Base-by-base conservation (phyloP, 768 basidiomycete species). In the Leccinum variicolor region DNA sequence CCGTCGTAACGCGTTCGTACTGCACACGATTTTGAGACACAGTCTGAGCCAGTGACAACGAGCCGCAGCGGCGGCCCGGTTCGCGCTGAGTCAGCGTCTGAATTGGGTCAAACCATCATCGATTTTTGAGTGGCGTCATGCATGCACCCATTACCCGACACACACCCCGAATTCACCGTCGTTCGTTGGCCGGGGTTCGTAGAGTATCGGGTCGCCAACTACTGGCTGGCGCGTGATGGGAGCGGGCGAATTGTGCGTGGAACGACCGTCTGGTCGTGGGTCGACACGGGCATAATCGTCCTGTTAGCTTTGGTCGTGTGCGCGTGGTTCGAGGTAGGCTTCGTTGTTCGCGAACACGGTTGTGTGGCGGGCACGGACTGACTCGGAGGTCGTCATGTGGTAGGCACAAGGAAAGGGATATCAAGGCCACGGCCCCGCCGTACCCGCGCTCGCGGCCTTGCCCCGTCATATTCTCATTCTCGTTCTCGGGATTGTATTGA, bases 181-280 rank as follows among this genome's bases (percentile, higher is more conserved):
- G 39, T 41, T 19, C 39, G 0, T 10, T 41, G 39, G 39, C 10
- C n/a, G 9, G n/a, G 39, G 4, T 41, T 41, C 66, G 9, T n/a
- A 39, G 39, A 39, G 9, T 39, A 85, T 58, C 77, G 82, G 52
- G 75, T 89, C 25, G 81, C 84, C 57, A 80, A 84, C 56, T 77
- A 76, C 77, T 78, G 70, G 14, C 59, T 81, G 28, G 73, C 74
- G 39, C 77, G 76, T 28, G 72, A 79, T 64, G 79, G 78, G 1
- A 76, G 68, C 53, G 67, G 74, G 14, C 68, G 57, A 43, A 58
- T 76, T 31, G 57, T 77, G 19, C 59, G 59, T 15, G 64, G 72
- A 15, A 69, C 74, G 43, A 67, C 64, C 11, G 55, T 57, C 46
- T 72, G 75, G 66, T 70, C 68, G 0, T 76, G 76, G 74, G 25